Evolutionary conservation across 148 eudicot genomes (phyloP).

Genomic region (Amaranthus cruentus): DNA sequence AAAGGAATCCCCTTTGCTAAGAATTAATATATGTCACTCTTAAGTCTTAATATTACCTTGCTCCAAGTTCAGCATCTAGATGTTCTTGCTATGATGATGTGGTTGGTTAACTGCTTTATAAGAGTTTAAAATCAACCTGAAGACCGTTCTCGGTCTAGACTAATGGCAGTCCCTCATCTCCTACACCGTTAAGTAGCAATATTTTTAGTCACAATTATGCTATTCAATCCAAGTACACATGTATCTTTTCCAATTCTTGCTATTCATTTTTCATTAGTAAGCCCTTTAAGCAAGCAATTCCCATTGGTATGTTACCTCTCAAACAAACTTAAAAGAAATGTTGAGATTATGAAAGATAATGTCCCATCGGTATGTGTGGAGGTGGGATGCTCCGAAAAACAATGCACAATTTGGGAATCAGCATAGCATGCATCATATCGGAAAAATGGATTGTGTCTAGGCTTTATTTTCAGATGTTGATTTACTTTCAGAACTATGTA

Average conservation of each 20-base stretch:
- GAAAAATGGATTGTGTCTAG: background rate
- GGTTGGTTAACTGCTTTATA: background rate
- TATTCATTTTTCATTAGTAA: background rate
- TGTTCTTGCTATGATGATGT: background rate
- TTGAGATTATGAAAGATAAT: background rate
- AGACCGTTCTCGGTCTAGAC: background rate
- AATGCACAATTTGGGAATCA: background rate
- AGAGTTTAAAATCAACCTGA: background rate
- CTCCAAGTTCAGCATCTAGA: background rate
- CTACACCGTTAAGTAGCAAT: background rate
- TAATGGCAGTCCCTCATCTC: background rate
- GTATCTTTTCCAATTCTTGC: background rate
- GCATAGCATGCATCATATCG: conserved; percentile 2
- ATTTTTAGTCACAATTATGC: background rate
- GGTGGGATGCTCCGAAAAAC: background rate
- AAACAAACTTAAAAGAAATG: background rate
- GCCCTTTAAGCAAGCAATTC: conserved; percentile 4
- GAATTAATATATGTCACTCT: background rate
- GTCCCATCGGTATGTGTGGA: background rate
- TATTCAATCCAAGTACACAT: background rate
- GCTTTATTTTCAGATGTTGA: background rate
- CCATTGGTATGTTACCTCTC: background rate
- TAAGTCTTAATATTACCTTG: background rate
- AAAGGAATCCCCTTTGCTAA: background rate
- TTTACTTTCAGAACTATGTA: too few relatives aligned